Evolutionary conservation across 1,139 yeast species (phyloP).

Genomic region (Suhomyces anneliseae): DNA sequence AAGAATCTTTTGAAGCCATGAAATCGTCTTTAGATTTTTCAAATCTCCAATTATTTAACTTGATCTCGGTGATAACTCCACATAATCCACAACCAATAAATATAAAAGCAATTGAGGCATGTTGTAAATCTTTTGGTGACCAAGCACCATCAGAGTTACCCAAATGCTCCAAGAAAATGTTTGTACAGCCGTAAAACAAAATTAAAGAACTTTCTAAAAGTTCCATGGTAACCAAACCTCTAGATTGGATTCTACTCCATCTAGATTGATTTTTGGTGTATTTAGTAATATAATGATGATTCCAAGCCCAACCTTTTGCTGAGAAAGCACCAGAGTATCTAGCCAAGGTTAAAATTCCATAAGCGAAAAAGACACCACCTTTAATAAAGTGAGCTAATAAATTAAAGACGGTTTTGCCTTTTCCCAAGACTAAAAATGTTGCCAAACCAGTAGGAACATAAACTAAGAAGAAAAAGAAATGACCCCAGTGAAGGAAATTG

Average conservation of each 20-base stretch:
- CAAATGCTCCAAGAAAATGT: conserved; percentile 86
- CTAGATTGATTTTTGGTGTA: conserved; percentile 21
- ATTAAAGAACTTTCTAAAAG: conserved; percentile 76
- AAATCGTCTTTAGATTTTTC: conserved; percentile 34
- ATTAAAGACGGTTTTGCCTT: conserved; percentile 67
- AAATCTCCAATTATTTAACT: conserved; percentile 49
- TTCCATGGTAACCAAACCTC: conserved; percentile 76
- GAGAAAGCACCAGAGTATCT: conserved; percentile 84
- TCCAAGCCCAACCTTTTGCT: conserved; percentile 91
- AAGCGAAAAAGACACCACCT: conserved; percentile 81
- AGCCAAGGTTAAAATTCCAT: conserved; percentile 76
- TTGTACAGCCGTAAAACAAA: conserved; percentile 83
- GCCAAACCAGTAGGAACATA: conserved; percentile 77
- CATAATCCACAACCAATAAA: conserved; percentile 90
- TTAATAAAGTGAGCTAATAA: conserved; percentile 92
- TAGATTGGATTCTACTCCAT: conserved; percentile 47
- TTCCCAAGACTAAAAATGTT: conserved; percentile 68
- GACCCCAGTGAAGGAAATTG: conserved; percentile 59
- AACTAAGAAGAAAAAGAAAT: conserved; percentile 59
- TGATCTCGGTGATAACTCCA: conserved; percentile 77
- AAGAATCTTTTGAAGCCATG: conserved; percentile 9
- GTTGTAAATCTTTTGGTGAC: conserved; percentile 93
- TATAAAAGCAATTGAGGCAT: conserved; percentile 92
- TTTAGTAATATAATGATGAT: conserved; percentile 45
- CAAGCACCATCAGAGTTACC: conserved; percentile 73